Evolutionary conservation across 257 asterid species (phyloP).

Genomic region (Solanum rostratum): DNA sequence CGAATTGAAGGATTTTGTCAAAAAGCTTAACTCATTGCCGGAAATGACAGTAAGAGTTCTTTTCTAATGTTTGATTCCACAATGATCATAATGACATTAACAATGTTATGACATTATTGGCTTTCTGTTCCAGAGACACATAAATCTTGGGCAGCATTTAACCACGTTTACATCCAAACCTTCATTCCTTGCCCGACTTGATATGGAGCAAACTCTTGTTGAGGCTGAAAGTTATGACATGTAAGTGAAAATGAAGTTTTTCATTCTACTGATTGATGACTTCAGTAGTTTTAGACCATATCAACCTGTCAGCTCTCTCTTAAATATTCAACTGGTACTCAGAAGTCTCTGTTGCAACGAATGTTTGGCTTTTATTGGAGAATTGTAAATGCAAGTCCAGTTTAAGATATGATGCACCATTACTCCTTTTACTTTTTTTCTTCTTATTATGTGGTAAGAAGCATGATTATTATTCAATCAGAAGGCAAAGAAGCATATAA

Average conservation of each 20-base stretch:
- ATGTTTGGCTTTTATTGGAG: not conserved
- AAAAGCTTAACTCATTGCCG: constrained; percentile 94
- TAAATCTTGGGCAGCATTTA: constrained; percentile 94
- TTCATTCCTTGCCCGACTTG: constrained; percentile 72
- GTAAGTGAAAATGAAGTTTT: constrained; percentile 28
- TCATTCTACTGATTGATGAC: not conserved
- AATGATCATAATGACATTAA: not conserved
- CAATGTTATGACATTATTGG: constrained; percentile 8
- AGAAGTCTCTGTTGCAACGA: not conserved
- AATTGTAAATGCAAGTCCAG: not conserved
- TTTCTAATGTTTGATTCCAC: constrained; percentile 1
- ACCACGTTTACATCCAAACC: constrained; percentile 76
- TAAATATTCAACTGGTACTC: not conserved
- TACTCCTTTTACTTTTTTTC: not conserved
- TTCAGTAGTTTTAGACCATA: not conserved
- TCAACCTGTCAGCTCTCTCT: not conserved
- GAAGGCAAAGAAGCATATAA: not conserved
- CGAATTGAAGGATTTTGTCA: constrained; percentile 94
- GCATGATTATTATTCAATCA: not conserved
- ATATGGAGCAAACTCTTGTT: constrained; percentile 90
- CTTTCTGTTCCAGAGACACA: constrained; percentile 72
- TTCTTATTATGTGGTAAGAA: not conserved
- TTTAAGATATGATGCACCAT: not conserved
- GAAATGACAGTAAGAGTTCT: constrained; percentile 84
- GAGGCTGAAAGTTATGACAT: constrained; percentile 93